Evolutionary conservation across 116 monocot genomes (phyloP), one percentile per base, ranked within the genome.

Genomic region (Dioscorea cayenensis): DNA sequence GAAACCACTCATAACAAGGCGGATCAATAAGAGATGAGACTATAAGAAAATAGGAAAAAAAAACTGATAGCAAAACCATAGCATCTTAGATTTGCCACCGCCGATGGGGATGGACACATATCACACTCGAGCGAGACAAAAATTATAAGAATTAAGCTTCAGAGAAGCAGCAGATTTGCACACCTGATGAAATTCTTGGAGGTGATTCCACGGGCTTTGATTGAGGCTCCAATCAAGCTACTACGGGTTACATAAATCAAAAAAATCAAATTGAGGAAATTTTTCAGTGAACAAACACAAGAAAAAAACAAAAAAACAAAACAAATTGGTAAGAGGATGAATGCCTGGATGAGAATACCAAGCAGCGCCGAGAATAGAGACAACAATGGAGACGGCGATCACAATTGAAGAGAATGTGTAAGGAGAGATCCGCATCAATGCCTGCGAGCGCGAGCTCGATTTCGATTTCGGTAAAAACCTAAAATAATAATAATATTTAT

Each of bases 241-340:
- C 97, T 99, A 51, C 97, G 94, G 1, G 97, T 99, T 49, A 99
- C 93, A 62, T 84, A 99, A 67, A 99, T 99, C 69, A n/a, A n/a
- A 25, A 14, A 32, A n/a, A 62, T 20, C 70, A 51, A 21, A 50
- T 14, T 19, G 25, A 23, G 77, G 35, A 36, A 52, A 67, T n/a
- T 60, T 3, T 38, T 36, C 68, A 36, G 19, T 29, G 7, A 38
- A 21, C 7, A 58, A 69, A 67, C 67, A 49, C 67, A 67, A 49
- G 17, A 6, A 66, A 16, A 35, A n/a, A n/a, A n/a, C n/a, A 17
- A 0, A 3, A 52, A 69, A 23, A 14, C 2, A 48, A 68, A 51
- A n/a, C 20, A 62, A 20, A 62, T 20, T 0, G 17, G 17, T 35
- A 35, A 14, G 28, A 22, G 0, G 67, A 66, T 49, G 43, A 43